These are phyloP conservation scores for Coniochaeta ligniaria DNA, from an alignment of 2,329 filamentous ascomycete species.

Conservation along the genomic window DNA sequence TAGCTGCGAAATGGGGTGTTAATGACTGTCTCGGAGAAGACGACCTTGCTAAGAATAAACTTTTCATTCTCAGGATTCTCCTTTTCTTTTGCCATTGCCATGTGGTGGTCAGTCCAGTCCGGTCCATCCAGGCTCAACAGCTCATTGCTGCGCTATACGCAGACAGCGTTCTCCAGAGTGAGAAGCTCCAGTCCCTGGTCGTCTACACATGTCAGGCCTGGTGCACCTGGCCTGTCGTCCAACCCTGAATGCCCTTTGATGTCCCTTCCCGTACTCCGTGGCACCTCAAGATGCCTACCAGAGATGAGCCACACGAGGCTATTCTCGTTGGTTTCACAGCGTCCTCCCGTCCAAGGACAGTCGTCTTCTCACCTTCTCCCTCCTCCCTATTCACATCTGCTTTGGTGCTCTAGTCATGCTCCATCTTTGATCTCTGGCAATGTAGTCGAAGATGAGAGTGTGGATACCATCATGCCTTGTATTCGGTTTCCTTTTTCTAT, in stretches of 20 bases:
- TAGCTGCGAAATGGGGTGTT: not conserved
- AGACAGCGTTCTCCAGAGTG: not conserved
- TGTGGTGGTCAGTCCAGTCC: not conserved
- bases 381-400: not conserved
- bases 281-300: not conserved
- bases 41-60: not conserved
- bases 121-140: not conserved
- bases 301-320: not conserved
- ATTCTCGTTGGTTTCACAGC: not conserved
- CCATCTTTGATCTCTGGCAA: not conserved
- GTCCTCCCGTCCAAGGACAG: not conserved
- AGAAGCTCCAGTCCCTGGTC: not conserved
- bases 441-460: not conserved
- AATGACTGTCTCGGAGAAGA: not conserved
- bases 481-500: not conserved
- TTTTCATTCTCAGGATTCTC: slow-evolving; percentile 9
- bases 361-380: not conserved
- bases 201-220: not conserved
- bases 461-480: not conserved
- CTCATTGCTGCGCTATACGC: not conserved
- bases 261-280: not conserved
- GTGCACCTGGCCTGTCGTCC: not conserved
- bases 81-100: slow-evolving; percentile 7
- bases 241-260: not conserved
- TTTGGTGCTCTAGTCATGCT: not conserved